Evolutionary conservation across 305 asterid genomes (phyloP), one percentile per base, ranked within the genome.

Genomic region (Fraxinus platypoda): DNA sequence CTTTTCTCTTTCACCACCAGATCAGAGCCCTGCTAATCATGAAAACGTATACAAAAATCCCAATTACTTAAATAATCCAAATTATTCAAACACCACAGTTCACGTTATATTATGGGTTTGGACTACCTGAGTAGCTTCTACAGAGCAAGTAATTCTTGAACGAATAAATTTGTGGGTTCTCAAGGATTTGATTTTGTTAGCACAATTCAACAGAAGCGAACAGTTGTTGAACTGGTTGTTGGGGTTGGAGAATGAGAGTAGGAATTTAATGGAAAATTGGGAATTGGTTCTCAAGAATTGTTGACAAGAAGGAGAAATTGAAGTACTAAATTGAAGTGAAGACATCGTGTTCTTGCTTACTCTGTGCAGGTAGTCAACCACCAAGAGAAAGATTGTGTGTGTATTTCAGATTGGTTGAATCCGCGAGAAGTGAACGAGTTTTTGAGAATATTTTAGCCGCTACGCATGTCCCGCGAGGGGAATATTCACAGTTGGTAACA

Each of bases 1-100:
- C 98, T 90, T 33, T 85, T 94, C 90, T 92, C 95, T 81, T 88
- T 87, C 54, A 90, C 91, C 85, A 76, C 89, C 31, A 68, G 86
- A 70, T 86, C 89, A 76, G 88, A 57, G 38, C 77, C 88, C 92
- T 89, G 91, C 34, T 31, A 82, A 52, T 11, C 75, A 81, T n/a
- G 6, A 46, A 80, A 79, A 38, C 26, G 30, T 21, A 84, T 4
- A 46, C 70, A 75, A 81, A 79, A 81, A 74, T 25, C 35, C 76
- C 66, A 82, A 28, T 43, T 12, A 41, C 30, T 66, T 1, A 52
- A 41, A 74, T 46, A 74, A 35, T 11, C 31, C 66, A 41, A 12
- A 3, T 41, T 54, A 78, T 57, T 15, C 11, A 62, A 75, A 76
- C 70, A 41, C 76, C 73, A 68, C 34, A 26, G 49, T 43, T 75